Evolutionary conservation across 73 alveolate species (phyloP), one percentile per base, ranked within the genome.

Genomic region (Effrenium voratum): DNA sequence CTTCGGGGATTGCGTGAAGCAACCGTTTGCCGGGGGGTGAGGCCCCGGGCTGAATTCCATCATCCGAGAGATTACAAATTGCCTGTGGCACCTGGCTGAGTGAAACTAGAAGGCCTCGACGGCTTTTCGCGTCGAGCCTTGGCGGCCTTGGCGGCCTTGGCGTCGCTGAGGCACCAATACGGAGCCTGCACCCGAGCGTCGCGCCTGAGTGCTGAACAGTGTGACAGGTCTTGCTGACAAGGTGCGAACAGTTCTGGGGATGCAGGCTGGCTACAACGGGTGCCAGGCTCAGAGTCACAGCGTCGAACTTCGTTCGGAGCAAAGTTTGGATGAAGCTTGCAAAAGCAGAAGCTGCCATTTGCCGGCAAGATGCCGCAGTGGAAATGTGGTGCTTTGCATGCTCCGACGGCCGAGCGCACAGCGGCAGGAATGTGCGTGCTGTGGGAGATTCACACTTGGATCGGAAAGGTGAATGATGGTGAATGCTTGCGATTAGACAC

Each of bases 21-120:
- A 34, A 73, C 32, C 13, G 13, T 15, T 6, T 16, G 22, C 52
- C 10, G 47, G 26, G 5, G 16, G 75, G 75, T 0, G 5, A 82
- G 92, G 92, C 92, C 99, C 99, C 8, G 99, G 99, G 30, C 99
- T 99, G 84, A 99, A 99, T 98, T 99, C 99, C 36, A 99, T 99
- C 60, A 99, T 99, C 70, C 99, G 99, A 95, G 99, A 99, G 99
- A 98, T 99, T 82, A 99, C 99, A 94, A 99, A 90, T 28, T 90
- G 97, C 60, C 79, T 90, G 3, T 90, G 97, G 97, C 70, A 44
- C 24, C 95, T 44, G 38, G 77, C 77, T 8, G 22, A 13, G 12
- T 8, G 63, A 52, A 19, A 52, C 26, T 12, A 19, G 19, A 19
- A 52, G 63, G n/a, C n/a, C n/a, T n/a, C n/a, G n/a, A n/a, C n/a